Base-by-base conservation (phyloP, 352 stramenopile species). In the Hyaloperonospora arabidopsidis region DNA sequence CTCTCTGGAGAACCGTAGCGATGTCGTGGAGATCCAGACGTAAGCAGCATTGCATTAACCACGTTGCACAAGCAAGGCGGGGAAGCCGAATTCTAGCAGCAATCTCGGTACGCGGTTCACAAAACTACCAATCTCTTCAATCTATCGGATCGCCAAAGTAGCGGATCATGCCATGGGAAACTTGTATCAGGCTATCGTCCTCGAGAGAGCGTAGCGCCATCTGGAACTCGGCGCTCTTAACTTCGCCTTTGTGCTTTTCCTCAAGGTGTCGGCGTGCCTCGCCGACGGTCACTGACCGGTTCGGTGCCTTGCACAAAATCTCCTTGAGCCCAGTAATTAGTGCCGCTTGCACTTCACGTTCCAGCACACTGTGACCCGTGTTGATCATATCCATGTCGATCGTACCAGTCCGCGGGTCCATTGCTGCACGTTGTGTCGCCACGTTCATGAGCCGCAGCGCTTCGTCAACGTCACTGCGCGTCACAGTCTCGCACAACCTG, bases 331-430 rank as follows among this genome's bases (percentile, higher is more conserved):
- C 45, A 3, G 76, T 57, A 15, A 90, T 69, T 13, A 91, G 61
- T 47, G 79, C 70, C 5, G 63, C 65, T 11, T 90, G 66, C 5
- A 78, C 70, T 52, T 97, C 82, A 15, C 93, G 84, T 63, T 98
- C 94, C 7, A 87, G 71, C 34, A 84, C 86, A 51, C 82, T 94
- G 58, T 95, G 78, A 18, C 95, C 95, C 5, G 95, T 98, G 47
- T 95, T 95, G 67, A 99, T 98, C 89, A 98, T 97, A 68, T 99
- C 96, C 96, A 99, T 99, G 71, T 99, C 96, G 65, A 99, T 99
- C n/a, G 90, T 93, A 32, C 97, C 97, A 1, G 97, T 99, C 39
- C 91, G 74, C 28, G 96, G 96, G 64, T 99, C 97, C 61, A 97
- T 99, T 12, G 97, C 96, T 7, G 97, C 92, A 35, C 84, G 87